Evolutionary conservation across 345 rosid genomes (phyloP).

Genomic region (Corymbia maculata): DNA sequence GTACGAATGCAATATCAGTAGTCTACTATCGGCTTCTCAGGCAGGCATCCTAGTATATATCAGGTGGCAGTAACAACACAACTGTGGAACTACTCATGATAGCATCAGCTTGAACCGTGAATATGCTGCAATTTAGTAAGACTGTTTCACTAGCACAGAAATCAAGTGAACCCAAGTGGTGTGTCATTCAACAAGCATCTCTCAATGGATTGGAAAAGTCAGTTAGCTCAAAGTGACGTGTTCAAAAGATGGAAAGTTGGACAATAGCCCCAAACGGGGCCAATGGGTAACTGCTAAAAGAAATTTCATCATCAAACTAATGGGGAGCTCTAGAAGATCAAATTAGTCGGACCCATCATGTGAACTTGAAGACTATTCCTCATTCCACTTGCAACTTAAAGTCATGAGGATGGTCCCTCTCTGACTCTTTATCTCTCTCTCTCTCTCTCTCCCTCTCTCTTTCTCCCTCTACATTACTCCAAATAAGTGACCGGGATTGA

Average conservation of each 20-base stretch:
- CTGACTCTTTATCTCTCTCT: not conserved
- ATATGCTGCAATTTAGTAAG: not conserved
- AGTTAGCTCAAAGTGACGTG: not conserved
- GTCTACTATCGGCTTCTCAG: not conserved
- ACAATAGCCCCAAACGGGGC: not conserved
- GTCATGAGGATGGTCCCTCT: not conserved
- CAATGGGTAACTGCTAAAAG: not conserved
- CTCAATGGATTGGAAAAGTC: not conserved
- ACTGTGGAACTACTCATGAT: not conserved
- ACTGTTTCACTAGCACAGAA: not conserved
- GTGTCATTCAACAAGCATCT: not conserved
- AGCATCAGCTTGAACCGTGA: not conserved
- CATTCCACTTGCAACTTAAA: not conserved
- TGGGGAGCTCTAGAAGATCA: not conserved
- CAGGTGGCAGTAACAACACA: not conserved
- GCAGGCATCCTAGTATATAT: not conserved
- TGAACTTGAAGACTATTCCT: not conserved
- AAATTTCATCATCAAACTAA: not conserved
- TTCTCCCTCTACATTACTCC: not conserved
- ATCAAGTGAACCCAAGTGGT: not conserved
- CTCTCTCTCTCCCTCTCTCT: not conserved
- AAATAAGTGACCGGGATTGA: not conserved
- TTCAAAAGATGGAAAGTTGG: not conserved
- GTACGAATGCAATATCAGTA: not conserved
- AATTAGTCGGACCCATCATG: not conserved